These are phyloP conservation scores for Phytopythium helicoides DNA, from an alignment of 352 stramenopile species.

Conservation along the genomic window DNA sequence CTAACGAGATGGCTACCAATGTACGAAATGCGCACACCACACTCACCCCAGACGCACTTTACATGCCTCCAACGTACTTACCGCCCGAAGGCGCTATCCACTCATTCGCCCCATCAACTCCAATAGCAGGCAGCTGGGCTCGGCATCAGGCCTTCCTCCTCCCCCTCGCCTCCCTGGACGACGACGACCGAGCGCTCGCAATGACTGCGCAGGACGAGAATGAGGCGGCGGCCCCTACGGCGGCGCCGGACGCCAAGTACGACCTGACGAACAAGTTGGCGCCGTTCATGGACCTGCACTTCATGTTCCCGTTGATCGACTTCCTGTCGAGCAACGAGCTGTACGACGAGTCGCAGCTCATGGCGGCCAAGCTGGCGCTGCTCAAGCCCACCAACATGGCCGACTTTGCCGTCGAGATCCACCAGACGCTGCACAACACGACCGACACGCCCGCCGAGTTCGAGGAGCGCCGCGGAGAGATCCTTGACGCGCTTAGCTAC, in stretches of 20 bases:
- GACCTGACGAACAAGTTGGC: constrained; percentile 94
- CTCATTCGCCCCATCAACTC: too few species aligned
- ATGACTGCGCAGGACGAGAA: constrained; percentile 49
- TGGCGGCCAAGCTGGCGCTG: constrained; percentile 89
- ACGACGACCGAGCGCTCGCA: background rate
- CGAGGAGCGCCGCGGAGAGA: constrained; percentile 72
- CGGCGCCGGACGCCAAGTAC: constrained; percentile 77
- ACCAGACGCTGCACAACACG: constrained; percentile 89
- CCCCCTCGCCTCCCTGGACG: background rate
- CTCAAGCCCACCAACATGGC: constrained; percentile 96
- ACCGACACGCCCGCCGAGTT: constrained; percentile 78
- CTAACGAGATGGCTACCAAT: too few species aligned
- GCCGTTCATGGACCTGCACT: constrained; percentile 96
- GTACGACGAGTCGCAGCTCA: constrained; percentile 91
- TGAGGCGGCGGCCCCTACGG: constrained; percentile 25
- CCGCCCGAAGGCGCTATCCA: too few species aligned
- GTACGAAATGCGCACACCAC: too few species aligned
- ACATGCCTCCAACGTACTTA: too few species aligned
- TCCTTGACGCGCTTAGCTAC: constrained; percentile 72
- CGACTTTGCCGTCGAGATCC: constrained; percentile 96
- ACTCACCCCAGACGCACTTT: too few species aligned
- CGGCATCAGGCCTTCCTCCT: background rate
- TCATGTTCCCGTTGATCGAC: constrained; percentile 97
- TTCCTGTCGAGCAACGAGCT: constrained; percentile 90
- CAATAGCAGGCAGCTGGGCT: too few species aligned